These are phyloP conservation scores for Podaxis sp. DNA, from an alignment of 768 basidiomycete species.

Conservation along the genomic window DNA sequence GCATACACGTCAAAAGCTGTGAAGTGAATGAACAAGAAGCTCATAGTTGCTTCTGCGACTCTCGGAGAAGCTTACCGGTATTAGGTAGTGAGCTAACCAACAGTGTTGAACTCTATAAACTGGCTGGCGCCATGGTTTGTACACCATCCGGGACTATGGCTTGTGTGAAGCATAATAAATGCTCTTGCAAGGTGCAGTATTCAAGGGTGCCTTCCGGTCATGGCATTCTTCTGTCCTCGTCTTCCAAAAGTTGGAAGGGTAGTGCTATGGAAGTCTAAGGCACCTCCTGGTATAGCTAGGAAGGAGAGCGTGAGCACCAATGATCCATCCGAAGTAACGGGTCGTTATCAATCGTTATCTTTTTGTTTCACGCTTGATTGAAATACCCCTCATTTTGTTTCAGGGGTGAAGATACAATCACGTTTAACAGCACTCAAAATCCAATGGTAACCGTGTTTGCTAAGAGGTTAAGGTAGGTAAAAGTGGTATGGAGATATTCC, in stretches of 20 bases:
- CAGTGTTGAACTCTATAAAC: not conserved
- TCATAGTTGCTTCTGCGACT: not conserved
- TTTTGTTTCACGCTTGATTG: not conserved
- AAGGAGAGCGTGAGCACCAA: not conserved
- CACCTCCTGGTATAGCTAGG: not conserved
- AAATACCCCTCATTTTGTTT: not conserved
- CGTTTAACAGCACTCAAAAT: not conserved
- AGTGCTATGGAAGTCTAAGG: not conserved
- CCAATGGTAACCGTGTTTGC: too few species aligned
- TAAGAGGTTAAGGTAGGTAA: not conserved
- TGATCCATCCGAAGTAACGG: not conserved
- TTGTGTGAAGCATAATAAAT: not conserved
- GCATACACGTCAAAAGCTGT: not conserved
- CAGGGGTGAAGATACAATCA: not conserved
- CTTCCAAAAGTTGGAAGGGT: not conserved
- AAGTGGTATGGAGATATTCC: not conserved
- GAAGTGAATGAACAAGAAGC: not conserved
- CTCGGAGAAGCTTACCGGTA: not conserved
- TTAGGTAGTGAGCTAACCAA: not conserved
- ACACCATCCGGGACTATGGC: not conserved
- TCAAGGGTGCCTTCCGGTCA: not conserved
- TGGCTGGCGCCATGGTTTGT: not conserved
- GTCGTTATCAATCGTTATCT: not conserved
- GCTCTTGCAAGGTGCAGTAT: not conserved
- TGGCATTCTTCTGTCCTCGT: not conserved